These are phyloP conservation scores for Penicillium sp. DNA, from an alignment of 2,329 filamentous ascomycete species.

Conservation along the genomic window DNA sequence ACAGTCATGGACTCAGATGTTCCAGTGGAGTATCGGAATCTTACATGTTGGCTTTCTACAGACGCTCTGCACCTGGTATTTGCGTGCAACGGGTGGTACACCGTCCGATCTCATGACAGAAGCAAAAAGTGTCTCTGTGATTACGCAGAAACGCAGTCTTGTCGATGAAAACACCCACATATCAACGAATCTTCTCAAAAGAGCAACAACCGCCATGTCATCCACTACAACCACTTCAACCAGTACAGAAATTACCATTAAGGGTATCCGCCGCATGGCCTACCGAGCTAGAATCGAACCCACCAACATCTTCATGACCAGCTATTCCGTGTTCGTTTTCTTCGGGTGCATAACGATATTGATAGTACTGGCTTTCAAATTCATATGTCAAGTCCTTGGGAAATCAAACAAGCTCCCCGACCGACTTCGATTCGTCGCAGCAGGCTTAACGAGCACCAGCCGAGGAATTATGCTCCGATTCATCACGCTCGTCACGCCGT, in stretches of 20 bases:
- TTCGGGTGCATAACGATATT: neutral
- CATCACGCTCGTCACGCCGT: neutral
- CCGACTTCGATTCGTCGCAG: neutral
- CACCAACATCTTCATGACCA: neutral
- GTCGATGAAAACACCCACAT: neutral
- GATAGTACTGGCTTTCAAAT: neutral
- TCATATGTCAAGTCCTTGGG: neutral
- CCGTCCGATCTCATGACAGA: neutral
- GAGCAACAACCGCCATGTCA: neutral
- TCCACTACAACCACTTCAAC: neutral
- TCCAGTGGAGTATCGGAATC: neutral
- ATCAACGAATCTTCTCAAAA: neutral
- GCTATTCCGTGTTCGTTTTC: neutral
- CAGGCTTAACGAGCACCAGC: neutral
- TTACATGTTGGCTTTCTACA: neutral
- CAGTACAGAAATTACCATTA: neutral
- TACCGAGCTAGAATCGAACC: neutral
- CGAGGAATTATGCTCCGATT: neutral
- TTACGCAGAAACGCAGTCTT: neutral
- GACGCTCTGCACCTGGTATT: neutral
- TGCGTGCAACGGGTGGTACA: neutral
- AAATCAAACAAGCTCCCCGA: neutral
- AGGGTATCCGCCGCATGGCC: neutral
- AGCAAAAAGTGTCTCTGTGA: neutral
- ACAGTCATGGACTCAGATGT: neutral